Evolutionary conservation across 495 filamentous ascomycete species (phyloP), one percentile per base, ranked within the genome.

Genomic region (Aspergillus bridgeri): DNA sequence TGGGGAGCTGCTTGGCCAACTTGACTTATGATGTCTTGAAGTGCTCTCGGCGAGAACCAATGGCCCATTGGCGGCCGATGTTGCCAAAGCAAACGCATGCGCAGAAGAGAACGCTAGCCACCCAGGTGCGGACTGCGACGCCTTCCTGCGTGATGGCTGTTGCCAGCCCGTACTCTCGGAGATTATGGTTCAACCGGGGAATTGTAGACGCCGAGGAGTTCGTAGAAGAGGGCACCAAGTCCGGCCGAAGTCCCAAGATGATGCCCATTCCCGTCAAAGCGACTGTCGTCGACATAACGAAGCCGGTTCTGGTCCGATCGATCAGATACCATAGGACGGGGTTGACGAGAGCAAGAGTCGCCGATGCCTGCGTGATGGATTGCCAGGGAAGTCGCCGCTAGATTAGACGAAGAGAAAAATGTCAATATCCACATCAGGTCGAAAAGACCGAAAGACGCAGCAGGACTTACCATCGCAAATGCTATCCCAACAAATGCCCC

Each of bases 401-500:
- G 43, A 44, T 56, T 54, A 62, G 65, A 55, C 6, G 27, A 46
- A 54, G 29, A 53, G 55, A 25, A 25, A 18, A 29, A 46, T 46
- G 22, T 54, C 44, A 47, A 18, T 13, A 15, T 19, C 3, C n/a
- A 13, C 5, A 27, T 15, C 22, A 42, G 7, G 6, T 45, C 22
- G 4, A 18, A n/a, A 33, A 53, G 27, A 53, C n/a, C n/a, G 58
- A 19, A 44, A 6, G 4, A 15, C 5, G 17, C 3, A 6, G 20
- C 2, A 20, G 27, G 19, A 78, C 85, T 70, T 79, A 93, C 89
- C 79, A 98, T 96, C 18, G 94, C 94, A 77, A 96, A 98, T 19
- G 91, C 92, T 70, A 98, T 94, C 13, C 94, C 94, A 22, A 96
- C 85, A 73, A 98, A 97, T 17, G 91, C 92, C 42, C 94, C 95